Conservation (phyloP, 345 rosid species). For the Alliaria petiolata region DNA sequence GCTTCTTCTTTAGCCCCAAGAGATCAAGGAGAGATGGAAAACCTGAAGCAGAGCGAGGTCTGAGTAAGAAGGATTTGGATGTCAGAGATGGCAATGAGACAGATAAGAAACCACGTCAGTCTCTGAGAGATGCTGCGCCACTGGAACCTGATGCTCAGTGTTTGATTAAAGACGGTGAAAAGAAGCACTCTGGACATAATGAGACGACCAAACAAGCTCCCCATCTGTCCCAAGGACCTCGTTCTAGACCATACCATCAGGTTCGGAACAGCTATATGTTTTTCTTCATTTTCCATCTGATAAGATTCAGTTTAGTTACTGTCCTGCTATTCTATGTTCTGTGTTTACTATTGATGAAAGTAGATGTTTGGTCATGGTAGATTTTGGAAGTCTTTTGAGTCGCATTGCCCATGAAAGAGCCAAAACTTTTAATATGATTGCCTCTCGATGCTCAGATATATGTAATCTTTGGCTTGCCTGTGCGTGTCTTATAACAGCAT, state of each 20-base stretch:
- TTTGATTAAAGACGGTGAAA: conserved; percentile 41
- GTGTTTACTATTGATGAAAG: not conserved
- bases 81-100: conserved; percentile 34
- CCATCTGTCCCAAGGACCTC: conserved; percentile 43
- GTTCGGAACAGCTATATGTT: conserved; percentile 26
- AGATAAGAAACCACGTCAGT: conserved; percentile 41
- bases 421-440: conserved; percentile 7
- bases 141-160: conserved; percentile 44
- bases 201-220: conserved; percentile 39
- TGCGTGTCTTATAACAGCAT: conserved; percentile 82
- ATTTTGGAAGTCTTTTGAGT: not conserved
- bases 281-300: not conserved
- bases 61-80: conserved; percentile 34
- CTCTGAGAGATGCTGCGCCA: conserved; percentile 55
- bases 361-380: not conserved
- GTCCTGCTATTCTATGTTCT: not conserved
- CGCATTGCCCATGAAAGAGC: not conserved
- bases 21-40: conserved; percentile 75
- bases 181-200: conserved; percentile 39
- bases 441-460: conserved; percentile 45
- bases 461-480: conserved; percentile 78
- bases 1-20: conserved; percentile 56
- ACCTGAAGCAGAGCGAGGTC: conserved; percentile 46
- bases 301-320: not conserved
- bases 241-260: conserved; percentile 67